Base-by-base conservation (phyloP, 306 rosid genomes). In the Citrullus colocynthis region DNA sequence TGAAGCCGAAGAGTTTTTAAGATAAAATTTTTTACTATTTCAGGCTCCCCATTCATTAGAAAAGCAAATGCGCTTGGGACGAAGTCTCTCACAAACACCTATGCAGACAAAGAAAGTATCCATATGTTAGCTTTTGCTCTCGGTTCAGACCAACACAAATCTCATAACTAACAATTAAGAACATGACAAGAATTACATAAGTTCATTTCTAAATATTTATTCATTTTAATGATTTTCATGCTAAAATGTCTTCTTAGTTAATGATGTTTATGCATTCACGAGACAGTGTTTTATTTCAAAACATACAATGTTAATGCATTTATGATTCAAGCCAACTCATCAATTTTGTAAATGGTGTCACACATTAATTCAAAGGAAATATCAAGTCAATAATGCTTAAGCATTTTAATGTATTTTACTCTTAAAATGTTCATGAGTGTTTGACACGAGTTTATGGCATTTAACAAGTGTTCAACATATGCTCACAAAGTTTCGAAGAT, bases 71-170 rank as follows among this genome's bases (percentile, higher is more conserved):
- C 96, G 52, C 97, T 94, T 15, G 98, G 98, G 39, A 94, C 90
- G 79, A 94, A 94, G 87, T 94, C 98, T 87, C 96, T 88, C 48
- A 94, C 88, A 85, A 94, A 91, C 85, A 94, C 98, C 98, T 94
- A 67, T 9, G 75, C 78, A 82, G 24, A 79, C 45, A 82, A 65
- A 58, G 9, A 57, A 14, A 24, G 58, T 12, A 75, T 85, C 42
- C 51, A 67, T 73, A 51, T 4, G 24, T 76, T 55, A 44, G 30
- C 24, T n/a, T 75, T 24, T 65, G 51, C 44, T 52, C 63, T 52
- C 65, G 36, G 64, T 56, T 57, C 30, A 30, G 14, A 6, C 32
- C 52, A 75, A 7, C 4, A 8, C 7, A 21, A 16, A 16, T 6
- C 20, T 16, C 32, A 0, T 11, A 9, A 21, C 16, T 9, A 21